Percentiles rank a stretch among this genome's conserved stretches.
phyloP scores from a whole-genome alignment of 148 eudicot genomes.

The Amaranthus hypochondriacus region DNA sequence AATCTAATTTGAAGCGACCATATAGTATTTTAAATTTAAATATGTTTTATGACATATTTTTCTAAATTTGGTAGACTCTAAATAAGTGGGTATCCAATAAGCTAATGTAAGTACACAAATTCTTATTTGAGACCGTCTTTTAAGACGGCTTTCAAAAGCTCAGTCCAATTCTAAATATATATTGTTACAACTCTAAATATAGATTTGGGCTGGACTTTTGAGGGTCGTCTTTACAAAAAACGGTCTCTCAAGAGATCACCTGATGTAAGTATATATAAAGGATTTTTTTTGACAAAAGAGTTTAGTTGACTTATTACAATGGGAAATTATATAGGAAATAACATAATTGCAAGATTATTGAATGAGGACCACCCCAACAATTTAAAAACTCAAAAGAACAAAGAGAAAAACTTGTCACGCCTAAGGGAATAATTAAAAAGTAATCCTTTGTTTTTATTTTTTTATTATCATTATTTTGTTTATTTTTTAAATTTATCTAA shows the following conservation, averaged over 20 bases:
- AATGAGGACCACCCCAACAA: slow-evolving; percentile 25
- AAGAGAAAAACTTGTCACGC: slow-evolving; percentile 28
- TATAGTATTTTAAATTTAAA: no score
- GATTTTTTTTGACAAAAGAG: slow-evolving; percentile 4
- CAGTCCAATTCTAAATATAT: no score
- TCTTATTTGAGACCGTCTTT: no score
- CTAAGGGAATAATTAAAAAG: slow-evolving; percentile 20
- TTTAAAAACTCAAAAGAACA: slow-evolving; percentile 16
- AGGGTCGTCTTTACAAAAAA: no score
- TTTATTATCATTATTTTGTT: neutral
- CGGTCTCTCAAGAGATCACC: neutral
- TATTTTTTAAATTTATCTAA: neutral
- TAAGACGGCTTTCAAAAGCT: no score
- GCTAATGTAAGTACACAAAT: neutral
- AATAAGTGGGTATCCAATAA: no score
- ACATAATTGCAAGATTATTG: slow-evolving; percentile 29
- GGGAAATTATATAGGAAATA: neutral
- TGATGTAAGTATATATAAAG: neutral
- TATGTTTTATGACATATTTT: no score
- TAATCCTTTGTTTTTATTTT: slow-evolving; percentile 12
- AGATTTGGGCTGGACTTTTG: no score
- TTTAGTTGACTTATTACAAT: slow-evolving; percentile 26
- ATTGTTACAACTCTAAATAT: no score
- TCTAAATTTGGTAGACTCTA: no score
- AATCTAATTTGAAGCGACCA: no score